Evolutionary conservation across 345 rosid species (phyloP).

Genomic region (Angophora floribunda): DNA sequence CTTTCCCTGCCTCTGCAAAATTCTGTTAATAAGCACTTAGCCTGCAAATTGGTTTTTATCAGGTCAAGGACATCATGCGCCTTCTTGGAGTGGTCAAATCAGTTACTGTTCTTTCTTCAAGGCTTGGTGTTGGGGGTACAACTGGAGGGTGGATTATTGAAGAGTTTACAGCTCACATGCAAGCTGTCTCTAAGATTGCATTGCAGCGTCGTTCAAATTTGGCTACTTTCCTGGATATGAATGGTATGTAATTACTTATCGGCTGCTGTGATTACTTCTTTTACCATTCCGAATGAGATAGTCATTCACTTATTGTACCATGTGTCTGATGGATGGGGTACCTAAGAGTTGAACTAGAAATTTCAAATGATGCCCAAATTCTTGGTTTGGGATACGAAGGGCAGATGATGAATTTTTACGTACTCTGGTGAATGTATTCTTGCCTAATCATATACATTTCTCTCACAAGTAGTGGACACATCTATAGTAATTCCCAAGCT

Average conservation of each 20-base stretch:
- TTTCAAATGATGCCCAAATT: neutral
- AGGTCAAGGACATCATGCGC: slow-evolving; percentile 92
- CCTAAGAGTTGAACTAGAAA: neutral
- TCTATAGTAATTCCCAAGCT: neutral
- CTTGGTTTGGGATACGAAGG: neutral
- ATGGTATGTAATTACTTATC: slow-evolving; percentile 36
- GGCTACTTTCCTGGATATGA: slow-evolving; percentile 60
- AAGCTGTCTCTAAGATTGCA: slow-evolving; percentile 91
- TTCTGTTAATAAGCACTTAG: neutral
- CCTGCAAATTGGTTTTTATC: neutral
- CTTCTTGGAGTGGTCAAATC: slow-evolving; percentile 95
- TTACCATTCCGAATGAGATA: neutral
- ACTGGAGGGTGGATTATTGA: slow-evolving; percentile 77
- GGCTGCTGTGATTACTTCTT: neutral
- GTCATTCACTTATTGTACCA: neutral
- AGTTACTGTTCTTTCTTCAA: slow-evolving; percentile 58
- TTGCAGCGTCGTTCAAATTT: slow-evolving; percentile 85
- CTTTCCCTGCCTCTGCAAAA: neutral
- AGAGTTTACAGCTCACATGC: slow-evolving; percentile 95
- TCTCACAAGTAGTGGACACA: neutral
- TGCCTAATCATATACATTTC: neutral
- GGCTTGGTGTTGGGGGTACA: slow-evolving; percentile 66
- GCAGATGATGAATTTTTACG: neutral
- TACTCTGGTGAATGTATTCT: neutral
- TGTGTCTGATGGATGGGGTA: neutral